These are phyloP conservation scores for Vigna mungo DNA, from an alignment of 306 rosid genomes.

Conservation along the genomic window DNA sequence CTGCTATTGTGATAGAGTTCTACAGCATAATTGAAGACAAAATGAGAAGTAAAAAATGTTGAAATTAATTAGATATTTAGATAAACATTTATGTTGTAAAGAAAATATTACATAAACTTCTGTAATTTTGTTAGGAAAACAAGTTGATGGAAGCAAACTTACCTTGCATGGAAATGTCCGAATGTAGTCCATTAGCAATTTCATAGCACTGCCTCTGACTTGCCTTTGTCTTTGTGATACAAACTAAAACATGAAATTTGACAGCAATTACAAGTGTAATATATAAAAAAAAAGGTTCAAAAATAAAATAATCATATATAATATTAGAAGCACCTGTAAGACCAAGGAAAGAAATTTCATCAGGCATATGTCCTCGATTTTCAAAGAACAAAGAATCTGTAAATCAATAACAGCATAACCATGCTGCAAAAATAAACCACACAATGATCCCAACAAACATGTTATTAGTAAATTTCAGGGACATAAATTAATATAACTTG, in stretches of 20 bases:
- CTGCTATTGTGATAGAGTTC: conserved; percentile 89
- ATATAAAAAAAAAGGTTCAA: neutral
- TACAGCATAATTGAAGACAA: conserved; percentile 43
- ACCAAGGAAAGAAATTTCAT: conserved; percentile 69
- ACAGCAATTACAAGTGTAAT: conserved; percentile 29
- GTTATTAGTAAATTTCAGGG: conserved; percentile 15
- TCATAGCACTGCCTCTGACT: conserved; percentile 77
- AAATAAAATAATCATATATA: conserved; percentile 15
- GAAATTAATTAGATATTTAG: conserved; percentile 26
- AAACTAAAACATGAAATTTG: conserved; percentile 62
- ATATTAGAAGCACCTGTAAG: conserved; percentile 71
- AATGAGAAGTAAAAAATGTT: conserved; percentile 5
- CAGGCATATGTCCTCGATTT: conserved; percentile 67
- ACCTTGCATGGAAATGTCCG: conserved; percentile 85
- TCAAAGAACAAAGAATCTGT: conserved; percentile 61
- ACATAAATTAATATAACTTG: conserved; percentile 11
- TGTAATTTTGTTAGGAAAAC: neutral
- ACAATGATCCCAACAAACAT: conserved; percentile 20
- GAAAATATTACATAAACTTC: conserved; percentile 27
- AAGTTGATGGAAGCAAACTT: conserved; percentile 33
- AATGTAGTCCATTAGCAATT: conserved; percentile 71
- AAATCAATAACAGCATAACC: conserved; percentile 87
- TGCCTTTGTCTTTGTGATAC: conserved; percentile 89
- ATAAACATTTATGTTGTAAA: neutral
- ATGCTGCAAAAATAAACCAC: conserved; percentile 60